Evolutionary conservation across 768 basidiomycete genomes (phyloP).

Genomic region (Hericium rajendrae): DNA sequence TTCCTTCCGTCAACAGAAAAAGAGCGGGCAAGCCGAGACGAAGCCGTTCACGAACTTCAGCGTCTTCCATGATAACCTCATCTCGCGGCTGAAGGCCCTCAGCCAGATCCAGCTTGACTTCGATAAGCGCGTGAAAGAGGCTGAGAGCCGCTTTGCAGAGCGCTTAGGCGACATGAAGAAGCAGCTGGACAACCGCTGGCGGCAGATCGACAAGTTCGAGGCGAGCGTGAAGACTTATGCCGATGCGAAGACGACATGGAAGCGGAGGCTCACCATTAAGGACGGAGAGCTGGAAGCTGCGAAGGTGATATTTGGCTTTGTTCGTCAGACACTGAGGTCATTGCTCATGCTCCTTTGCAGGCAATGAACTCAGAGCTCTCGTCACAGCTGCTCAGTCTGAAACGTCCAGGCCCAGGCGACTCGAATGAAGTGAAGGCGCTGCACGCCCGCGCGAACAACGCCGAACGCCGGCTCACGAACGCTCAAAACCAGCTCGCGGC

Average conservation of each 20-base stretch:
- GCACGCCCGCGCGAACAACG: constrained; percentile 65
- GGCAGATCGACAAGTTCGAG: constrained; percentile 92
- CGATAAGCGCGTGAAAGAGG: constrained; percentile 42
- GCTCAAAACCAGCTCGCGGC: constrained; percentile 76
- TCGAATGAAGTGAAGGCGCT: constrained; percentile 65
- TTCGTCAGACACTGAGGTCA: too few species aligned
- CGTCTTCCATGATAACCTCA: constrained; percentile 91
- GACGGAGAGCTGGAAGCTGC: constrained; percentile 86
- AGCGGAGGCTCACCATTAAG: constrained; percentile 59
- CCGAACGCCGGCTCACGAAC: constrained; percentile 81
- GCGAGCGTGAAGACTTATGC: constrained; percentile 69
- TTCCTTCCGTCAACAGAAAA: constrained; percentile 46
- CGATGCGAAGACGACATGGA: constrained; percentile 72
- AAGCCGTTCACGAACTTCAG: constrained; percentile 91
- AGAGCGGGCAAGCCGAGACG: constrained; percentile 66
- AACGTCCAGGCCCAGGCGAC: constrained; percentile 49
- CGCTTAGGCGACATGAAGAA: constrained; percentile 56
- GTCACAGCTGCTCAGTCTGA: constrained; percentile 53
- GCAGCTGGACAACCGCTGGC: constrained; percentile 81
- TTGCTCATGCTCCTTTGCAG: constrained; percentile 26
- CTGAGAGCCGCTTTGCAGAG: not conserved
- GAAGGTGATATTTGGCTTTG: constrained; percentile 40
- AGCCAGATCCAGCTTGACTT: constrained; percentile 80
- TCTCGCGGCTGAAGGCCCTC: constrained; percentile 76
- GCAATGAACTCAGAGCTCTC: constrained; percentile 65